These are phyloP conservation scores for Luffa acutangula DNA, from an alignment of 306 rosid species.

Conservation along the genomic window DNA sequence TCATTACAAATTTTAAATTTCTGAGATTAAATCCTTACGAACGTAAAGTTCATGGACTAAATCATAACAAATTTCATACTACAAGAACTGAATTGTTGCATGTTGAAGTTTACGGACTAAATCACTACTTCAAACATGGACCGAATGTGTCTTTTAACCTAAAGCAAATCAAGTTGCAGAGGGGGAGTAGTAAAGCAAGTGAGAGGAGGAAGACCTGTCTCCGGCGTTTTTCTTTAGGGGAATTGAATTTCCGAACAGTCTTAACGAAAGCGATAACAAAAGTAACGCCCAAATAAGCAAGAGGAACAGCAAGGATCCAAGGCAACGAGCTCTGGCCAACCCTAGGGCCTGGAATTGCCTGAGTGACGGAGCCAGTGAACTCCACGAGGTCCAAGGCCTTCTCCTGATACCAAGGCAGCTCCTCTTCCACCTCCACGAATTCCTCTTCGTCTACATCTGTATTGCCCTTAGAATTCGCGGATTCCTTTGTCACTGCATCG, in stretches of 20 bases:
- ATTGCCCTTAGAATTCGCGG: not conserved
- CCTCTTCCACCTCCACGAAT: constrained; percentile 55
- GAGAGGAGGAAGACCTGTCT: constrained; percentile 34
- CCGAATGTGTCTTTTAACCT: not conserved
- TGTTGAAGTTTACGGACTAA: not conserved
- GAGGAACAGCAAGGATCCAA: constrained; percentile 84
- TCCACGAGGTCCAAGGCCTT: constrained; percentile 88
- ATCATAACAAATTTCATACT: not conserved
- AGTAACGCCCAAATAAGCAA: constrained; percentile 58
- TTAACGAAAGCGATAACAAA: constrained; percentile 66
- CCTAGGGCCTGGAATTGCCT: constrained; percentile 83
- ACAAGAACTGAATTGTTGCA: not conserved
- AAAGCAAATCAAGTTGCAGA: not conserved
- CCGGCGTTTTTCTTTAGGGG: constrained; percentile 79
- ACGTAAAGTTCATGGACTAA: not conserved
- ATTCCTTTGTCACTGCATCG: constrained; percentile 8
- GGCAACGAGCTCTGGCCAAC: constrained; percentile 81
- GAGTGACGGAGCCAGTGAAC: constrained; percentile 87
- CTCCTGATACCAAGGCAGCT: constrained; percentile 89
- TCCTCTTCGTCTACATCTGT: not conserved
- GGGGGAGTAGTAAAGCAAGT: not conserved
- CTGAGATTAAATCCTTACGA: not conserved
- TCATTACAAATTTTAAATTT: not conserved
- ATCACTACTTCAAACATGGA: not conserved
- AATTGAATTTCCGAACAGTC: constrained; percentile 55